A percentile compares a stretch with the other conserved stretches of the same genome.
These are phyloP conservation scores for Akanthomyces lecanii DNA, from an alignment of 2,329 filamentous ascomycete genomes.

Conservation along the genomic window DNA sequence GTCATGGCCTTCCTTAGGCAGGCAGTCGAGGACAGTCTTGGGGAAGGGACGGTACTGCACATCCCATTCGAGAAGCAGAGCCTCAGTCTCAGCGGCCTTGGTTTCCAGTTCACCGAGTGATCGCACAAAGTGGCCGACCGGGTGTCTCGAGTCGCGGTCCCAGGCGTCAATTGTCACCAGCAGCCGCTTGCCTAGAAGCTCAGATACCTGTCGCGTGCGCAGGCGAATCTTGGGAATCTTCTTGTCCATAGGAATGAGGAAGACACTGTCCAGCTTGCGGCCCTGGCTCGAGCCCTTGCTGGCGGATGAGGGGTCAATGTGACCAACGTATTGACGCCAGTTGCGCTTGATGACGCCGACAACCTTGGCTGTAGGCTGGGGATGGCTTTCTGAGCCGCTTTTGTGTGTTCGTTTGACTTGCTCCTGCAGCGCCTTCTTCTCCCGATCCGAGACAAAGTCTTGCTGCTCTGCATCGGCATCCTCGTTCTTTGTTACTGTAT, in stretches of 20 bases:
- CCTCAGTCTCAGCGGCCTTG: constrained; percentile 96
- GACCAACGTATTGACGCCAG: constrained; percentile 96
- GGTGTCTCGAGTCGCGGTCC: constrained; percentile 90
- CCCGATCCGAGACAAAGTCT: constrained; percentile 80
- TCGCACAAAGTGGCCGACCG: constrained; percentile 88
- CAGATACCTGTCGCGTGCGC: constrained; percentile 82
- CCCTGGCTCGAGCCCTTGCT: constrained; percentile 69
- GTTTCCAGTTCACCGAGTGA: constrained; percentile 91
- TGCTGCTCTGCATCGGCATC: constrained; percentile 81
- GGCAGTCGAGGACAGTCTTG: constrained; percentile 88
- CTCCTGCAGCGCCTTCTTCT: constrained; percentile 82
- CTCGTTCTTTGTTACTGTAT: constrained; percentile 85
- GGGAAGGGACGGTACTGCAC: constrained; percentile 97
- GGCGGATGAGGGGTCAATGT: constrained; percentile 84
- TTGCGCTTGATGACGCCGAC: constrained; percentile 93
- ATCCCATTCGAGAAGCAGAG: constrained; percentile 88
- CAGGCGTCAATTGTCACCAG: constrained; percentile 92
- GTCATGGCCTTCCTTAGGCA: constrained; percentile 85
- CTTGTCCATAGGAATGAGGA: constrained; percentile 97
- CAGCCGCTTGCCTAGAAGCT: constrained; percentile 86
- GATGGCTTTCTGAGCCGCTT: constrained; percentile 67
- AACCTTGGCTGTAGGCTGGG: constrained; percentile 87
- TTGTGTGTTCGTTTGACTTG: constrained; percentile 84
- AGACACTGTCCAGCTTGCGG: constrained; percentile 85
- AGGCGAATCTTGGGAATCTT: constrained; percentile 94